Evolutionary conservation across 1,284 basidiomycete genomes (phyloP).

Genomic region (Vanrija sp.): DNA sequence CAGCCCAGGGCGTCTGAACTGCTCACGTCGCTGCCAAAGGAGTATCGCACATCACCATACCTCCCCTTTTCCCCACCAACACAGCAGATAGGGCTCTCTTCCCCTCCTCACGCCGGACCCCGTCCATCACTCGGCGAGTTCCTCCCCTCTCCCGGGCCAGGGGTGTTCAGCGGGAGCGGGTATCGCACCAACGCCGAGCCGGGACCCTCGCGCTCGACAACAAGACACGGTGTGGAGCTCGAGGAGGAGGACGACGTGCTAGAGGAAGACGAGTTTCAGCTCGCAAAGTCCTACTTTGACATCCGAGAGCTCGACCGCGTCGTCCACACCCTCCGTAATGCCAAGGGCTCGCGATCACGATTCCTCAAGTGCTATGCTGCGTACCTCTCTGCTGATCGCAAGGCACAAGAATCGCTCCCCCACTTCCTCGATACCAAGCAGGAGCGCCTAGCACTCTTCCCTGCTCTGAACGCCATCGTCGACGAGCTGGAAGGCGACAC

Average conservation of each 20-base stretch:
- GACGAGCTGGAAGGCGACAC: slow-evolving; percentile 58
- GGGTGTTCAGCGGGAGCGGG: slow-evolving; percentile 17
- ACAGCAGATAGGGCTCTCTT: slow-evolving; percentile 21
- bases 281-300: slow-evolving; percentile 73
- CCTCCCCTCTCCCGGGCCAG: slow-evolving; percentile 17
- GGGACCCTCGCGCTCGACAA: slow-evolving; percentile 30
- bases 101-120: slow-evolving; percentile 16
- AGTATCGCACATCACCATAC: slow-evolving; percentile 34
- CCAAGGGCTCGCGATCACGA: slow-evolving; percentile 64
- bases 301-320: slow-evolving; percentile 76
- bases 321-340: slow-evolving; percentile 60
- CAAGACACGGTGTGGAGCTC: slow-evolving; percentile 48
- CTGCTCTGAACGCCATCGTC: slow-evolving; percentile 62
- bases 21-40: slow-evolving; percentile 40
- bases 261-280: slow-evolving; percentile 56
- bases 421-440: slow-evolving; percentile 61
- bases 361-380: slow-evolving; percentile 78
- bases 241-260: slow-evolving; percentile 62
- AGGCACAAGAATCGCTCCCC: slow-evolving; percentile 49
- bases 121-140: slow-evolving; percentile 20
- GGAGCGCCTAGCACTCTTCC: slow-evolving; percentile 60
- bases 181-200: slow-evolving; percentile 15
- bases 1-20: slow-evolving; percentile 46
- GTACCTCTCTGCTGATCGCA: slow-evolving; percentile 61
- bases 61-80: slow-evolving; percentile 42